Base-by-base conservation (phyloP, 768 basidiomycete species). In the Tulasnella sp. region DNA sequence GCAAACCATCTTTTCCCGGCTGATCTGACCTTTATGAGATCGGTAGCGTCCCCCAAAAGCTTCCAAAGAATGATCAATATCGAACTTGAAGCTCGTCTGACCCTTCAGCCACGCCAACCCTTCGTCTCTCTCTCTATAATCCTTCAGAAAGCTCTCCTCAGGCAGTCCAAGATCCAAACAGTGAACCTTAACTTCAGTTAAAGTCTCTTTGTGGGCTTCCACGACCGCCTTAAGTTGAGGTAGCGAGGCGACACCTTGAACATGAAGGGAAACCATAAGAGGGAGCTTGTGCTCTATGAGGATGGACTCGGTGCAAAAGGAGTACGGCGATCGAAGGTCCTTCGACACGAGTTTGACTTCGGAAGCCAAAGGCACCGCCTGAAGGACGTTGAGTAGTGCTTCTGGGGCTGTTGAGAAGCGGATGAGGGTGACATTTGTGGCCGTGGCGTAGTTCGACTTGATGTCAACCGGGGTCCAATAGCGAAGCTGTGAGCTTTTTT, bases 361-460 rank as follows among this genome's bases (percentile, higher is more conserved):
- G 31, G 60, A 28, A 12, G 60, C 60, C 8, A 64, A 31, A 12
- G 60, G 60, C 12, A 64, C 31, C 12, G 28, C 60, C 5, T 14
- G 20, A 24, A 64, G 60, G 11, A 64, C n/a, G 60, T 64, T 64
- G 12, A 18, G 60, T 12, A 64, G 60, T 18, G 60, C 31, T 16
- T 64, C 60, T 16, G 60, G 60, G 24, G 60, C 24, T 0, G 60
- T 64, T n/a, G 60, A 64, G n/a, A 64, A 64, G 12, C 60, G 22
- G 60, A 64, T 64, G n/a, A 64, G 60, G 3, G 60, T 64, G 60
- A 64, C 60, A 24, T 64, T 24, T 8, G 22, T 64, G 24, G 60
- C 60, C 7, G 60, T 28, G n/a, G 60, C 60, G 28, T 64, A 64
- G n/a, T 64, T 64, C 60, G 60, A 64, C 60, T 64, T 64, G 60